A percentile compares a stretch with the other conserved stretches of the same genome.
Evolutionary conservation across 306 rosid genomes (phyloP).

Genomic region (Prosopis cineraria): DNA sequence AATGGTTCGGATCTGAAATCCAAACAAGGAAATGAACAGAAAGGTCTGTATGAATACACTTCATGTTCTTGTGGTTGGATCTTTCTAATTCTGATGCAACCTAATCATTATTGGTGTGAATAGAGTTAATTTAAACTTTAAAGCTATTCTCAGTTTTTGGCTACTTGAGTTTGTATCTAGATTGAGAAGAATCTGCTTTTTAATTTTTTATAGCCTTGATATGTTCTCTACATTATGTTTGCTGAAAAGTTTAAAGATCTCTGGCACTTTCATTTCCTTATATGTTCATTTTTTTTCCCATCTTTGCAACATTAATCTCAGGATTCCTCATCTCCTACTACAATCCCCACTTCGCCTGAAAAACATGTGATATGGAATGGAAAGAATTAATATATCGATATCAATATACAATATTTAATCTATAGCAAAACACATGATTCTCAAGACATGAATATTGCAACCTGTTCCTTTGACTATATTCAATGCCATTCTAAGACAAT

Average conservation of each 20-base stretch:
- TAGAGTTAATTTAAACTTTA: constrained; percentile 20
- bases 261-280: background rate
- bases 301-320: background rate
- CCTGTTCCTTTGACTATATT: background rate
- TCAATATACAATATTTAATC: background rate
- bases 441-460: background rate
- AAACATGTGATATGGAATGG: background rate
- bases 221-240: background rate
- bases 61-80: background rate
- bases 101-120: constrained; percentile 9
- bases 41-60: constrained; percentile 31
- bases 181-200: constrained; percentile 8
- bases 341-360: background rate
- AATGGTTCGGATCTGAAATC: constrained; percentile 1
- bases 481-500: background rate
- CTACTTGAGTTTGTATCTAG: background rate
- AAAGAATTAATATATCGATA: background rate
- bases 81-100: constrained; percentile 16
- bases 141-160: background rate
- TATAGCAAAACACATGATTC: background rate
- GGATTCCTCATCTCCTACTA: background rate
- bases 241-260: background rate
- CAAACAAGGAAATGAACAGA: constrained; percentile 30
- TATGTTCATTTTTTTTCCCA: background rate
- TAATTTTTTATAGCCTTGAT: background rate